A percentile compares a stretch with the other conserved stretches of the same genome.
phyloP scores from a whole-genome alignment of 202 grass and related monocot genomes.

The Tripidium arundinaceum region DNA sequence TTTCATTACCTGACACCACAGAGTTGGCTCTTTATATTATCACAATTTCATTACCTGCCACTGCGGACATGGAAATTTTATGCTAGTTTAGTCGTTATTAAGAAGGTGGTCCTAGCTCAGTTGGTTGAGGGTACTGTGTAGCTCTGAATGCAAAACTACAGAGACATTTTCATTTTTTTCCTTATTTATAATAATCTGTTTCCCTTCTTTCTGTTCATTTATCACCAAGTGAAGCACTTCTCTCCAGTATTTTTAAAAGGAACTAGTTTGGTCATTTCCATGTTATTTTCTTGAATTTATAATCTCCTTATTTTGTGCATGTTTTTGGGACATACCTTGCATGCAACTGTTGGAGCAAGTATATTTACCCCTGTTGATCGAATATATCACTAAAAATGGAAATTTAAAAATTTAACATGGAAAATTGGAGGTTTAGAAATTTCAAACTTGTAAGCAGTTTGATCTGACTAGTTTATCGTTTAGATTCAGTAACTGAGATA shows the following conservation, averaged over 20 bases:
- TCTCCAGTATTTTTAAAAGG: not conserved
- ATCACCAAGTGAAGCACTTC: not conserved
- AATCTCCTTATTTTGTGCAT: not conserved
- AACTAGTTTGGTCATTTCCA: not conserved
- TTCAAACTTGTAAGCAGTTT: not conserved
- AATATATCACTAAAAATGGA: not conserved
- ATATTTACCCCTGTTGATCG: not conserved
- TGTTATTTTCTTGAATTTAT: not conserved
- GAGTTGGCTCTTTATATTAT: not conserved
- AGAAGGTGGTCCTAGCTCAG: not conserved
- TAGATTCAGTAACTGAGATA: slow-evolving; percentile 4
- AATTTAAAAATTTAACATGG: not conserved
- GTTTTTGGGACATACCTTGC: slow-evolving; percentile 7
- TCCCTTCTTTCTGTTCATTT: not conserved
- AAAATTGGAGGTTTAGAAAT: not conserved
- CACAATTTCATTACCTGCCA: not conserved
- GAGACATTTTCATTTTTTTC: not conserved
- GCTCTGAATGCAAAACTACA: slow-evolving; percentile 4
- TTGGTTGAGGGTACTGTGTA: not conserved
- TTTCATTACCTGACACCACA: no score
- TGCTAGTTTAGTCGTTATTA: not conserved
- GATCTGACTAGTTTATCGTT: not conserved
- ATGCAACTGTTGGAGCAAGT: not conserved
- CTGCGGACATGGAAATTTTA: not conserved
- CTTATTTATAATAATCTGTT: not conserved